Evolutionary conservation across 208 protist species (phyloP).

Genomic region (Wallacemonas sp.): DNA sequence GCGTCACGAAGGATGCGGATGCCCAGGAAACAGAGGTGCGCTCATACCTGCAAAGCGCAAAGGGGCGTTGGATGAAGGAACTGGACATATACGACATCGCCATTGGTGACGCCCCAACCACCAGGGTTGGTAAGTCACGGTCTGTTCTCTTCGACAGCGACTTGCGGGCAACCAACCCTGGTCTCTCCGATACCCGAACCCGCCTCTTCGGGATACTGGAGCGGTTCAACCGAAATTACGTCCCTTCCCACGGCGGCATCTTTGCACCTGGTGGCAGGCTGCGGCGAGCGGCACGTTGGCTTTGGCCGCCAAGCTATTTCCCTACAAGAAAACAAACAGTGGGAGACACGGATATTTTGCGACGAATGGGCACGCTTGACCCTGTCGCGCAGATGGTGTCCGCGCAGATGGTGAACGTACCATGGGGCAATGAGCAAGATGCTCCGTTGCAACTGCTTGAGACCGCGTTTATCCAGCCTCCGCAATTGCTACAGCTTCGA

Average conservation of each 20-base stretch:
- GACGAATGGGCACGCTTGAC: conserved; percentile 38
- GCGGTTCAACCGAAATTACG: conserved; percentile 36
- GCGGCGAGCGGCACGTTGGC: background rate
- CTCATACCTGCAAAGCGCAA: background rate
- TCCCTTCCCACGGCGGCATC: conserved; percentile 8
- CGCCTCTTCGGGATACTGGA: conserved; percentile 34
- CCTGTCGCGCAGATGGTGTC: conserved; percentile 43
- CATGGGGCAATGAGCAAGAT: conserved; percentile 38
- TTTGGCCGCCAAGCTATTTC: background rate
- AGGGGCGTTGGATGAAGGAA: conserved; percentile 42
- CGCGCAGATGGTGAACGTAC: conserved; percentile 33
- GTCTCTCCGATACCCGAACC: conserved; percentile 28
- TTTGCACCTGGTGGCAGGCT: conserved; percentile 6
- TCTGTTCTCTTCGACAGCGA: conserved; percentile 22
- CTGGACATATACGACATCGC: conserved; percentile 30
- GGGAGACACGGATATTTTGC: conserved; percentile 28
- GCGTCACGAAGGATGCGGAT: background rate
- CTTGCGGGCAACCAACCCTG: conserved; percentile 10
- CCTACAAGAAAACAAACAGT: no score
- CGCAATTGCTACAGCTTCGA: conserved; percentile 26
- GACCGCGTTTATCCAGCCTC: conserved; percentile 36
- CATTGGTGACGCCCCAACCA: conserved; percentile 9
- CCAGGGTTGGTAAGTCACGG: background rate
- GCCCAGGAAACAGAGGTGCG: conserved; percentile 25
- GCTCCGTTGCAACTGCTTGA: conserved; percentile 40